Conservation (phyloP, 1,284 basidiomycete species). For the Waitea zeae region DNA sequence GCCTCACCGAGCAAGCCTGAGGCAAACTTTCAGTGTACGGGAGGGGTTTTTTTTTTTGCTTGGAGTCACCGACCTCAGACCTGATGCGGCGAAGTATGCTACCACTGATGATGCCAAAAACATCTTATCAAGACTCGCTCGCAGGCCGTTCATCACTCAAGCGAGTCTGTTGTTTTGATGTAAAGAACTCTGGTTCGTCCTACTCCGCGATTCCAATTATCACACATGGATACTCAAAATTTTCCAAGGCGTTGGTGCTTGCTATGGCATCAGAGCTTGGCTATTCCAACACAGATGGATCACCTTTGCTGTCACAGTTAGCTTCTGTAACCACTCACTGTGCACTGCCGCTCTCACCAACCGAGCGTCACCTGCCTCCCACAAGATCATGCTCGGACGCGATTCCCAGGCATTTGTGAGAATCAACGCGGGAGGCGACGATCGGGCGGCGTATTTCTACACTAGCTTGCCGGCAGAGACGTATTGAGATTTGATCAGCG, state of each 20-base stretch:
- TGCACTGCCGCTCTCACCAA: slow-evolving; percentile 12
- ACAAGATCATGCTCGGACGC: slow-evolving; percentile 18
- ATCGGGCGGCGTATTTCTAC: slow-evolving; percentile 34
- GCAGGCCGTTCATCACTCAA: slow-evolving; percentile 34
- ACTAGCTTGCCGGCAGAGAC: slow-evolving; percentile 36
- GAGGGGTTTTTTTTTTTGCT: slow-evolving; percentile 42
- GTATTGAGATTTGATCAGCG: slow-evolving; percentile 50
- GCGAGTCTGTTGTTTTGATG: too few species aligned
- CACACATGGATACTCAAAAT: not conserved
- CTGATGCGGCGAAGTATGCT: slow-evolving; percentile 51
- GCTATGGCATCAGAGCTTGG: slow-evolving; percentile 12
- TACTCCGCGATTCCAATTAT: not conserved
- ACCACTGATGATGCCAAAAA: slow-evolving; percentile 29
- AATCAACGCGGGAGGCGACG: slow-evolving; percentile 41
- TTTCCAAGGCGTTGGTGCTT: slow-evolving; percentile 12
- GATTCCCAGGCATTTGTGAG: slow-evolving; percentile 36
- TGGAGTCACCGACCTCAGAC: slow-evolving; percentile 45
- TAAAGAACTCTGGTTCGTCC: slow-evolving; percentile 21
- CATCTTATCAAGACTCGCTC: slow-evolving; percentile 26
- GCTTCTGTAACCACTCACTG: slow-evolving; percentile 18
- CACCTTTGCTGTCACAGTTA: slow-evolving; percentile 17
- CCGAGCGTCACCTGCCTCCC: slow-evolving; percentile 6
- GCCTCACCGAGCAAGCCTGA: slow-evolving; percentile 41
- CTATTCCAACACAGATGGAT: slow-evolving; percentile 18
- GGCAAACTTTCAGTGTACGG: slow-evolving; percentile 33